phyloP scores from a whole-genome alignment of 106 monocot species.

The Dioscorea dumetorum region DNA sequence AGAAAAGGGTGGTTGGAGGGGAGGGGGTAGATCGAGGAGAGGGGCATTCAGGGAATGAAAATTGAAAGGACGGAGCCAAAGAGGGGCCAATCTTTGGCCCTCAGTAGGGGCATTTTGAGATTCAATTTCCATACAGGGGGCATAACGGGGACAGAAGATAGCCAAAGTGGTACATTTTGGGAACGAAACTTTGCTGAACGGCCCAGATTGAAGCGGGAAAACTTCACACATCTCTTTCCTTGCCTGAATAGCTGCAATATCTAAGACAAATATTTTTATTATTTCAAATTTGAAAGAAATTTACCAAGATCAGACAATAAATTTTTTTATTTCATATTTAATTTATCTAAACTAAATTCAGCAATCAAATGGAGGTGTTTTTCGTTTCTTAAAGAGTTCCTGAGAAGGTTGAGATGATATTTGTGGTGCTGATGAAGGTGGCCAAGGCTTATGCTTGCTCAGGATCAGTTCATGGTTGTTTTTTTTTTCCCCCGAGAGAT shows the following conservation, averaged over 20 bases:
- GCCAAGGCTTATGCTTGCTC: conserved; percentile 12
- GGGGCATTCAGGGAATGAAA: conserved; percentile 12
- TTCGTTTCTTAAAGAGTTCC: conserved; percentile 1
- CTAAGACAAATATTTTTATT: not conserved
- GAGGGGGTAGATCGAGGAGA: not conserved
- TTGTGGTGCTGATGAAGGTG: conserved; percentile 2
- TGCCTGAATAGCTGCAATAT: not conserved
- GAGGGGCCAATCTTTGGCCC: not conserved
- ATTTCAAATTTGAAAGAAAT: no score
- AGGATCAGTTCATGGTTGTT: conserved; percentile 15
- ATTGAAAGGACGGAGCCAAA: not conserved
- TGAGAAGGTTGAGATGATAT: conserved; percentile 1
- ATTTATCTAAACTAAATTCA: no score
- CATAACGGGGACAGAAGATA: not conserved
- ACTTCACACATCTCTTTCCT: no score
- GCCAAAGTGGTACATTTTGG: no score
- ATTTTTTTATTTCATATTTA: no score
- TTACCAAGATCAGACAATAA: no score
- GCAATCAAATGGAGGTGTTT: conserved; percentile 1
- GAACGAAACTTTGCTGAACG: no score
- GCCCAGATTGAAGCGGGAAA: no score
- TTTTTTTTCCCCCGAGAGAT: no score
- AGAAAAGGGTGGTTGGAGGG: not conserved
- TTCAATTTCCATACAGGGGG: not conserved
- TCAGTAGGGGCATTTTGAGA: not conserved